Evolutionary conservation across 345 rosid genomes (phyloP), one percentile per base, ranked within the genome.

Genomic region (Aurinia saxatilis): DNA sequence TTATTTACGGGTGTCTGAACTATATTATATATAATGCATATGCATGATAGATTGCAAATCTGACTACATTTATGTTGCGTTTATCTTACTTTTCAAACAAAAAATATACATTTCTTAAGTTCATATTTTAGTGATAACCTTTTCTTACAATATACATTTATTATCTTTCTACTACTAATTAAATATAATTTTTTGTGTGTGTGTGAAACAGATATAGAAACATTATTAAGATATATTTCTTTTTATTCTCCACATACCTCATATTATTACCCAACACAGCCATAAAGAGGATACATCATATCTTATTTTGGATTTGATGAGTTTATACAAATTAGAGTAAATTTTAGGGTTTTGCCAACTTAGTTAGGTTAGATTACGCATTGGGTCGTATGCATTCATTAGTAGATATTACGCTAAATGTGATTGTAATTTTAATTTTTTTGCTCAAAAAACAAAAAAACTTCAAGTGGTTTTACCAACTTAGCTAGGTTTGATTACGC

Each of bases 321-420:
- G 55, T 53, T 60, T 68, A n/a, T 38, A 53, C 35, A 51, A 19
- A n/a, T n/a, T n/a, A n/a, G 23, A 17, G 17, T 51, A 38, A 60
- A 25, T n/a, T 60, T 52, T 54, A 68, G 39, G 73, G 61, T 39
- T 44, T 51, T 62, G 62, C 5, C 21, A 37, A 37, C 37, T 54
- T 62, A 29, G 11, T 42, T 46, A 19, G 14, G 62, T 62, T 62
- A 53, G 67, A 27, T 47, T 61, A 45, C 46, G 51, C 63, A 61
- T 70, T 54, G 44, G 8, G 31, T 46, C 31, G 29, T 23, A 50
- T 23, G 21, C 37, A 49, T 14, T 30, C 51, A 35, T 4, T 42
- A 65, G 53, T 53, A 33, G 16, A 37, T 66, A 16, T 57, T 29
- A 48, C 47, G 8, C 37, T 45, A 55, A 13, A 29, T 37, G 47